A percentile compares a stretch with the other conserved stretches of the same genome.
Conservation (phyloP, 495 filamentous ascomycete species). For the Talaromyces wortmannii region DNA sequence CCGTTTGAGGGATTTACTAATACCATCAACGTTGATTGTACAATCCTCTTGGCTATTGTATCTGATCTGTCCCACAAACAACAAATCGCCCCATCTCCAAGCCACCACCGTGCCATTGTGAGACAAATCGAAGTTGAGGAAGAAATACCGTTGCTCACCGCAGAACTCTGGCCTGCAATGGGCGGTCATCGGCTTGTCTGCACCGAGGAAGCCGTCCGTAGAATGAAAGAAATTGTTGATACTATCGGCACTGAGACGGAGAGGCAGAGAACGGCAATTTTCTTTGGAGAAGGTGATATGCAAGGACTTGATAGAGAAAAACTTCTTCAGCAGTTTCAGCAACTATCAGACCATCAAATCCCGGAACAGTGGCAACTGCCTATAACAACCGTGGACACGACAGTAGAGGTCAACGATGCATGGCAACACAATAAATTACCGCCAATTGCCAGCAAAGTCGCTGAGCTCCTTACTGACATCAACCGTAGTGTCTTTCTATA, state of each 20-base stretch:
- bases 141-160: constrained; percentile 50
- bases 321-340: constrained; percentile 33
- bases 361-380: constrained; percentile 45
- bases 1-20: constrained; percentile 47
- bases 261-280: constrained; percentile 43
- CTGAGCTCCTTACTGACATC: constrained; percentile 46
- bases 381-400: constrained; percentile 36
- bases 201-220: constrained; percentile 52
- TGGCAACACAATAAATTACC: constrained; percentile 25
- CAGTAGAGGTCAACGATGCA: constrained; percentile 19
- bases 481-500: constrained; percentile 63
- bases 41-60: constrained; percentile 61
- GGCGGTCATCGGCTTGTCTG: constrained; percentile 46
- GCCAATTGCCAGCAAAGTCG: constrained; percentile 29
- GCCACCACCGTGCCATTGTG: constrained; percentile 48
- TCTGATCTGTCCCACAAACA: constrained; percentile 63
- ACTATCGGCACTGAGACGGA: constrained; percentile 61
- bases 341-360: constrained; percentile 43
- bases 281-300: constrained; percentile 36
- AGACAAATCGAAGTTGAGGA: constrained; percentile 62
- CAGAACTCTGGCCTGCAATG: constrained; percentile 59
- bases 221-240: constrained; percentile 62
- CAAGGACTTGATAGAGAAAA: constrained; percentile 14
- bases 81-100: constrained; percentile 21
- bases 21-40: constrained; percentile 67